Evolutionary conservation across 805 yeast species (phyloP).

Genomic region (Teunomyces barrocoloradensis): DNA sequence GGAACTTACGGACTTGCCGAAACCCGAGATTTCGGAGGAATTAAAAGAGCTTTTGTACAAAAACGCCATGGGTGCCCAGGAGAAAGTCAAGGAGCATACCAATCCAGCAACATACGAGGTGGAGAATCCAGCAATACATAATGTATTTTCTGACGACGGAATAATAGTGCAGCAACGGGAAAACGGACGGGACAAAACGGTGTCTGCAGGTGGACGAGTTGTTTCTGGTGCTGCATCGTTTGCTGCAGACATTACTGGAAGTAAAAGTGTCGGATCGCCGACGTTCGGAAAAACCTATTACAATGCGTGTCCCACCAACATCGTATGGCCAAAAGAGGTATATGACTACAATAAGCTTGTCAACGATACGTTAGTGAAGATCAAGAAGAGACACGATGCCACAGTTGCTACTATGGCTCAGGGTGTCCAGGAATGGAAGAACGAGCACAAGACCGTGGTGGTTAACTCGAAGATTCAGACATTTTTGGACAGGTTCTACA

Average conservation of each 20-base stretch:
- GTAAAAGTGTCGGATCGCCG: slow-evolving; percentile 24
- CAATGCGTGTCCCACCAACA: slow-evolving; percentile 53
- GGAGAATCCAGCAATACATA: slow-evolving; percentile 37
- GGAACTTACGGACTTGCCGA: slow-evolving; percentile 64
- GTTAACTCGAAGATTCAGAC: slow-evolving; percentile 75
- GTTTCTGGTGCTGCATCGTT: background rate
- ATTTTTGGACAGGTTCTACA: slow-evolving; percentile 81
- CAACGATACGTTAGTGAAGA: slow-evolving; percentile 61
- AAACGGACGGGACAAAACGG: background rate
- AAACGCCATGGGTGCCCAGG: slow-evolving; percentile 7
- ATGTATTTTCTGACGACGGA: slow-evolving; percentile 52
- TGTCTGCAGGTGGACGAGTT: slow-evolving; percentile 16
- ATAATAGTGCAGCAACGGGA: slow-evolving; percentile 28
- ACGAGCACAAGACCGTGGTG: slow-evolving; percentile 41
- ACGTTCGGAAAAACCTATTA: slow-evolving; percentile 46
- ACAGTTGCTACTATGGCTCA: slow-evolving; percentile 90
- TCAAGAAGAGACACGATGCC: slow-evolving; percentile 85
- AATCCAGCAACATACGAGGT: slow-evolving; percentile 31
- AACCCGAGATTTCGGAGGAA: slow-evolving; percentile 50
- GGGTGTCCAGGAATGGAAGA: slow-evolving; percentile 90
- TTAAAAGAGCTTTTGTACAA: slow-evolving; percentile 34
- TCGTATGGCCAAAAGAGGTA: slow-evolving; percentile 71
- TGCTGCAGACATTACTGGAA: background rate
- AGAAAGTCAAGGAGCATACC: slow-evolving; percentile 7
- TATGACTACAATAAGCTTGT: slow-evolving; percentile 67